Conservation (phyloP, 306 rosid genomes). For the barrel medic (Medicago truncatula) region MtrunA17r5.0-ANR NC_053048.1:39588001-39588500, state of each 20-base stretch:
- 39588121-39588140: too few relatives aligned
- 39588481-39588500: constrained; percentile 76
- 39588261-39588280: constrained; percentile 63
- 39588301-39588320: constrained; percentile 50
- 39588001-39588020: too few relatives aligned
- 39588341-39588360: constrained; percentile 66
- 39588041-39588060: too few relatives aligned
- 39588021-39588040: too few relatives aligned
- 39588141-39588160: constrained; percentile 58
- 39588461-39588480: constrained; percentile 70
- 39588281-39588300: constrained; percentile 53
- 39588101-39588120: background rate
- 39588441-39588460: constrained; percentile 55
- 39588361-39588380: constrained; percentile 66
- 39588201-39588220: constrained; percentile 56
- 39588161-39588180: constrained; percentile 44
- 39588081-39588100: background rate
- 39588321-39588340: constrained; percentile 47
- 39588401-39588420: constrained; percentile 63
- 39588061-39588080: background rate
- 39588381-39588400: constrained; percentile 51
- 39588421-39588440: constrained; percentile 80
- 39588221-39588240: constrained; percentile 80
- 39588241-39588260: constrained; percentile 72
- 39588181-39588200: constrained; percentile 59